Conservation (phyloP, 1,284 basidiomycete species). For the Ceratorhiza oryzae-sativae region DNA sequence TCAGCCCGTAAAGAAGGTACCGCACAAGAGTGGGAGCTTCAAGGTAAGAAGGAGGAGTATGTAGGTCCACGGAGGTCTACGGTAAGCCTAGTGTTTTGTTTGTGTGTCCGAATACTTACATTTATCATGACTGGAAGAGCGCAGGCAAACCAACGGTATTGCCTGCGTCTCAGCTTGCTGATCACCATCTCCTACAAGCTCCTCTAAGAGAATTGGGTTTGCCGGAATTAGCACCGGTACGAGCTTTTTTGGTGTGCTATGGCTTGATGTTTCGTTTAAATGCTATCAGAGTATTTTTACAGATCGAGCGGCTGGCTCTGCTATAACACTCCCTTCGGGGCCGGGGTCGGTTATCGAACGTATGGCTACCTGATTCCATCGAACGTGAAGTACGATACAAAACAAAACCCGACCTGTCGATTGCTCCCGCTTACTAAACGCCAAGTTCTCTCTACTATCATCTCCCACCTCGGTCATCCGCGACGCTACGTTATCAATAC, state of each 20-base stretch:
- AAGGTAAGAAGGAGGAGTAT: conserved; percentile 36
- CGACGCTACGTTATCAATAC: conserved; percentile 62
- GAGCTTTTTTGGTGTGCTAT: not conserved
- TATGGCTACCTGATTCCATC: conserved; percentile 16
- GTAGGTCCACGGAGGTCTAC: not conserved
- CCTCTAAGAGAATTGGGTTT: conserved; percentile 8
- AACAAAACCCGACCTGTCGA: not conserved
- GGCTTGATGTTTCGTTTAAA: not conserved
- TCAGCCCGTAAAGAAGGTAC: not conserved
- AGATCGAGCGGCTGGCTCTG: not conserved
- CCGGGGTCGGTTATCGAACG: conserved; percentile 2
- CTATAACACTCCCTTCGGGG: conserved; percentile 9
- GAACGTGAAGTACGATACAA: conserved; percentile 20
- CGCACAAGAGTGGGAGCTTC: conserved; percentile 15
- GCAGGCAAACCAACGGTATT: not conserved
- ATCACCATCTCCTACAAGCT: conserved; percentile 9
- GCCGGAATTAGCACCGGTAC: conserved; percentile 9
- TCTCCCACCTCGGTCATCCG: conserved; percentile 72
- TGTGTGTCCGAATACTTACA: not conserved
- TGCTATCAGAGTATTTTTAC: conserved; percentile 5
- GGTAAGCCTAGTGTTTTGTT: not conserved
- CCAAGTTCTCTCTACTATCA: conserved; percentile 69
- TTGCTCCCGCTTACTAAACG: not conserved
- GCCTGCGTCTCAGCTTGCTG: conserved; percentile 9
- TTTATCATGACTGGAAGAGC: not conserved